phyloP scores from a whole-genome alignment of 1,284 basidiomycete species.

The Ustilago xerochloae region DNA sequence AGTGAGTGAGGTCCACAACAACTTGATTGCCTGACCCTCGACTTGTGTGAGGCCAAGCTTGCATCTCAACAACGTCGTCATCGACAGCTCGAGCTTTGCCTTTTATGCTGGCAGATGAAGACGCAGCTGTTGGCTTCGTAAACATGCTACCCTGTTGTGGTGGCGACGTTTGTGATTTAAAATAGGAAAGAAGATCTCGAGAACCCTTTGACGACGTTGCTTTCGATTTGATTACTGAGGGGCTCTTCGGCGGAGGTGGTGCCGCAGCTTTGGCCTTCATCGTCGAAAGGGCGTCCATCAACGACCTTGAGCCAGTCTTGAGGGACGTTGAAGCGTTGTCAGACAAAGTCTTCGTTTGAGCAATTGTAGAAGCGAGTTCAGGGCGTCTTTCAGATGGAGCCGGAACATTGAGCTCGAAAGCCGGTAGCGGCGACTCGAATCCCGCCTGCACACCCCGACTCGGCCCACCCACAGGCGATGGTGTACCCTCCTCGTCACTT shows the following conservation, averaged over 20 bases:
- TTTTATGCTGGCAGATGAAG: not conserved
- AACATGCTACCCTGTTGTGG: not conserved
- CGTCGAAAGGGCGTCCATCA: not conserved
- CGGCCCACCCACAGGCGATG: not conserved
- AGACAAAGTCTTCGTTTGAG: not conserved
- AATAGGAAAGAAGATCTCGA: constrained; percentile 24
- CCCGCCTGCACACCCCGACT: not conserved
- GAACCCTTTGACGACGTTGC: not conserved
- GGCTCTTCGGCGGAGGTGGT: not conserved
- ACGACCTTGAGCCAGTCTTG: no score
- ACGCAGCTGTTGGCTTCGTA: not conserved
- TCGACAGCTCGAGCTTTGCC: constrained; percentile 15
- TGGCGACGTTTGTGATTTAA: not conserved
- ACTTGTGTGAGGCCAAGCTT: not conserved
- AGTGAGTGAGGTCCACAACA: constrained; percentile 14
- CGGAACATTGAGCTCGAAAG: not conserved
- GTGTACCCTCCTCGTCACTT: not conserved
- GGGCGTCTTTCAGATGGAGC: not conserved
- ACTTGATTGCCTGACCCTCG: constrained; percentile 3
- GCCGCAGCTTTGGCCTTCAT: not conserved
- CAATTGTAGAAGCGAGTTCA: not conserved
- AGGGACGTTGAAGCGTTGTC: not conserved
- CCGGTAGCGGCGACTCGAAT: not conserved
- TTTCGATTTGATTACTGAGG: constrained; percentile 1
- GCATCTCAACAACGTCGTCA: constrained; percentile 1